phyloP scores from a whole-genome alignment of 169 alveolate genomes.

The Plasmodium vivax region DNA sequence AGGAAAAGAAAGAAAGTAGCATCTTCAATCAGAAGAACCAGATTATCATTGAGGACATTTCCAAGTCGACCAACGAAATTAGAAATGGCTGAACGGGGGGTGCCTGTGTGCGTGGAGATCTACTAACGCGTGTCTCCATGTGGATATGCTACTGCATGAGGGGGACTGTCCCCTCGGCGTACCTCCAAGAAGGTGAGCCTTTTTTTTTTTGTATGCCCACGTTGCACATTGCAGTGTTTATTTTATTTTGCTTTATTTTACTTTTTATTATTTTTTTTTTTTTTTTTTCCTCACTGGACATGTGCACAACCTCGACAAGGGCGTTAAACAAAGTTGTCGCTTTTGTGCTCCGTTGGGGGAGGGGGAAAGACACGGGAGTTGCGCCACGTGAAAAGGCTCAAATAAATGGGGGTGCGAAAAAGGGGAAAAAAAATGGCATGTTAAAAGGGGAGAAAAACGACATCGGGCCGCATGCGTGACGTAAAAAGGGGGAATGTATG shows the following conservation, averaged over 20 bases:
- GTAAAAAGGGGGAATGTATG: background rate
- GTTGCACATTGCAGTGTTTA: background rate
- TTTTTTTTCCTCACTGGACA: background rate
- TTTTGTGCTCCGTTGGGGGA: background rate
- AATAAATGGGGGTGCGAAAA: background rate
- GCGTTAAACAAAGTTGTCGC: background rate
- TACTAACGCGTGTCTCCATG: background rate
- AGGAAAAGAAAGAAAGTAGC: slow-evolving; percentile 58
- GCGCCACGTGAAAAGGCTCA: background rate
- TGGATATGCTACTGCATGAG: background rate
- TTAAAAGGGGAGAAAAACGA: background rate
- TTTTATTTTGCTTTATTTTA: too few species aligned
- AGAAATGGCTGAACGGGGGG: background rate
- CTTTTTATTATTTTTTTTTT: too few species aligned
- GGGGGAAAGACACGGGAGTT: background rate
- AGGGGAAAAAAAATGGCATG: background rate
- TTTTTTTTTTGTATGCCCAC: background rate
- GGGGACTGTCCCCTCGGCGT: background rate
- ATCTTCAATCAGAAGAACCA: slow-evolving; percentile 46
- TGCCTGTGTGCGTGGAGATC: background rate
- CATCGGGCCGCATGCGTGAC: background rate
- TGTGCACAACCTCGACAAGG: background rate
- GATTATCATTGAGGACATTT: slow-evolving; percentile 52
- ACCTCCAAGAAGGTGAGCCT: background rate
- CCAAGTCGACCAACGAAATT: slow-evolving; percentile 46